Evolutionary conservation across 352 stramenopile genomes (phyloP).

Genomic region (Phytophthora pistaciae): DNA sequence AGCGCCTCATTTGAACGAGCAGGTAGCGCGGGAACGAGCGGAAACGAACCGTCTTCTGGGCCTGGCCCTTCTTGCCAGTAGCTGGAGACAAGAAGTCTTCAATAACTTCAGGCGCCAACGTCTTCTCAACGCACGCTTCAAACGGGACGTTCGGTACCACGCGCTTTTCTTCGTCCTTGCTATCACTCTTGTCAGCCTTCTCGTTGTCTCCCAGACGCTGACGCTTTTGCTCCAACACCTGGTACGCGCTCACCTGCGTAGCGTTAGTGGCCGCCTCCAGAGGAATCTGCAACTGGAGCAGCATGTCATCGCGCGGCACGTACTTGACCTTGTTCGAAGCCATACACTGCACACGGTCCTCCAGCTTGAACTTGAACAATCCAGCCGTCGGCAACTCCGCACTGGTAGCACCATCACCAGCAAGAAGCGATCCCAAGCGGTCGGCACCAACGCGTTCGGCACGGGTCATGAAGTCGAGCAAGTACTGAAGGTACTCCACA

Average conservation of each 20-base stretch:
- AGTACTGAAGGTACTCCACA: conserved; percentile 97
- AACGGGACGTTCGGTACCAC: conserved; percentile 95
- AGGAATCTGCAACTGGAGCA: conserved; percentile 90
- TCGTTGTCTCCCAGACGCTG: conserved; percentile 84
- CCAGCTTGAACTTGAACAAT: conserved; percentile 95
- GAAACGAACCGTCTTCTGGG: conserved; percentile 90
- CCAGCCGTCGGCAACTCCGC: conserved; percentile 71
- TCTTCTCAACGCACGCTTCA: conserved; percentile 95
- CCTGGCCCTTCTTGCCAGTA: conserved; percentile 79
- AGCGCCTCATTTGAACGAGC: conserved; percentile 97
- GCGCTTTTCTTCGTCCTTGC: conserved; percentile 67
- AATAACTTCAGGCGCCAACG: conserved; percentile 90
- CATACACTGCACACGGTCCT: conserved; percentile 86
- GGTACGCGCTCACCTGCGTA: conserved; percentile 86
- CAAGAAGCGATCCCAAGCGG: conserved; percentile 62
- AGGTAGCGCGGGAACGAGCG: conserved; percentile 97
- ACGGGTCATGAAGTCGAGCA: conserved; percentile 94
- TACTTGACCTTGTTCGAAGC: conserved; percentile 90
- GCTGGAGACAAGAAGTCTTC: conserved; percentile 90
- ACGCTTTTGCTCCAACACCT: conserved; percentile 86
- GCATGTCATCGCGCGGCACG: conserved; percentile 76
- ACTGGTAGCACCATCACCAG: conserved; percentile 36
- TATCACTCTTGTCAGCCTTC: conserved; percentile 34
- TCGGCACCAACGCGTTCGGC: conserved; percentile 72
- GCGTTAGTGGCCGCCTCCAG: conserved; percentile 89